Evolutionary conservation across 2,329 filamentous ascomycete species (phyloP).

Genomic region (Lachnellula cervina): DNA sequence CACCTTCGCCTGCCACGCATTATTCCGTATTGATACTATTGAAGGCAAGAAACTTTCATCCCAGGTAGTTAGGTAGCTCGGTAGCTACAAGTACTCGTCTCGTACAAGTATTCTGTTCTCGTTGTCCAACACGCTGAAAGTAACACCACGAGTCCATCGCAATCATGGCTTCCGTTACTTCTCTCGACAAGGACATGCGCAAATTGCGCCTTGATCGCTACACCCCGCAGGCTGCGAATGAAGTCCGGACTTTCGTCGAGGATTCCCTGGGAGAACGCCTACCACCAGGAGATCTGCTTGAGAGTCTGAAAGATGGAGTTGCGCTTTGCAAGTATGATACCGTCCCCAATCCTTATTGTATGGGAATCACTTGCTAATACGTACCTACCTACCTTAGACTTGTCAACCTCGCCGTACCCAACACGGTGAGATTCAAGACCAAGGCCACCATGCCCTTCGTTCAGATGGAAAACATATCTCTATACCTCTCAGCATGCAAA

Average conservation of each 20-base stretch:
- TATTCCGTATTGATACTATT: neutral
- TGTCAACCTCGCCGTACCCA: conserved; percentile 71
- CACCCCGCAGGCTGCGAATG: conserved; percentile 82
- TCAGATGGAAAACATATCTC: conserved; percentile 99
- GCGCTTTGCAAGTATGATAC: conserved; percentile 78
- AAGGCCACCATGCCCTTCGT: conserved; percentile 93
- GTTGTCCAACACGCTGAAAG: neutral
- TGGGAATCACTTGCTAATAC: conserved; percentile 5
- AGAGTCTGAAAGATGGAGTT: conserved; percentile 83
- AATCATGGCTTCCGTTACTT: conserved; percentile 85
- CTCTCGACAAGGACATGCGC: conserved; percentile 92
- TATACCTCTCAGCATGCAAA: conserved; percentile 88
- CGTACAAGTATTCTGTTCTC: neutral
- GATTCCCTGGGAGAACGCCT: conserved; percentile 69
- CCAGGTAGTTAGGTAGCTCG: too few species aligned
- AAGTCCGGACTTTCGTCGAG: conserved; percentile 84
- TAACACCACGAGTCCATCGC: conserved; percentile 3
- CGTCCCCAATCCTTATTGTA: neutral
- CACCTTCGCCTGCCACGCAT: conserved; percentile 10
- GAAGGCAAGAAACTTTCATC: neutral
- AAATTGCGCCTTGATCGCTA: conserved; percentile 89
- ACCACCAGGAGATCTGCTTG: conserved; percentile 70
- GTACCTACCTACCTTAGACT: conserved; percentile 44
- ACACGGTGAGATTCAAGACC: conserved; percentile 79
- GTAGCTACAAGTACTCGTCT: too few species aligned